These are phyloP conservation scores for Actinomortierella wolfii DNA, from an alignment of 371 early-diverging fungal species.

Conservation along the genomic window DNA sequence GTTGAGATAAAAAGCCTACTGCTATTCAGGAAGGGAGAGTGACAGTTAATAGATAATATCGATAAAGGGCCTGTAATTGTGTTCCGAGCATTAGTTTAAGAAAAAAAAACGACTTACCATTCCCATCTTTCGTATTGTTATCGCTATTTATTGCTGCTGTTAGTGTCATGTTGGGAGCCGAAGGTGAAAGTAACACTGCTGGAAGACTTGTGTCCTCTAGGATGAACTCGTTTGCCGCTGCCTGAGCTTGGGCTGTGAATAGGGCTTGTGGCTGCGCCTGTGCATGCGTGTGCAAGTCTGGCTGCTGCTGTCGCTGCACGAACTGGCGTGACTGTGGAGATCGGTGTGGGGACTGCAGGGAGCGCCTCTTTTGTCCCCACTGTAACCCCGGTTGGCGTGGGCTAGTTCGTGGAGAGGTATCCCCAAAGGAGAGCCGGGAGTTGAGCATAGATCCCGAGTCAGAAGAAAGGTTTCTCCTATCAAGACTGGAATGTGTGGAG, in stretches of 20 bases:
- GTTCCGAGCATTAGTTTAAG: neutral
- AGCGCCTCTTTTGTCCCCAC: neutral
- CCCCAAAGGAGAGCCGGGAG: conserved; percentile 2
- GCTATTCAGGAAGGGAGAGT: conserved; percentile 13
- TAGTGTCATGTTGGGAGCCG: conserved; percentile 6
- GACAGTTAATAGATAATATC: conserved; percentile 6
- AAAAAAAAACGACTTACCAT: conserved; percentile 4
- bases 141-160: conserved; percentile 14
- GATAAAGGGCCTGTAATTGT: neutral
- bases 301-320: neutral
- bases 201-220: conserved; percentile 14
- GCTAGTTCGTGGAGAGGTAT: conserved; percentile 4
- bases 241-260: conserved; percentile 9
- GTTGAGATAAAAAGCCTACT: conserved; percentile 5
- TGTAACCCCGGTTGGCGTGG: conserved; percentile 1
- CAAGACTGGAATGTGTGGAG: neutral
- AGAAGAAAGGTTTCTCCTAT: neutral
- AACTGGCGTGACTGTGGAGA: neutral
- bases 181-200: conserved; percentile 6
- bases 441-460: conserved; percentile 7
- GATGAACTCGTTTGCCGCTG: conserved; percentile 15
- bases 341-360: conserved; percentile 1
- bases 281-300: conserved; percentile 9
- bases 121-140: neutral
- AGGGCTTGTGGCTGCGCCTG: conserved; percentile 10